These are phyloP conservation scores for Amborella trichopoda DNA, from an alignment of 164 flowering plant species.

Conservation along the genomic window DNA sequence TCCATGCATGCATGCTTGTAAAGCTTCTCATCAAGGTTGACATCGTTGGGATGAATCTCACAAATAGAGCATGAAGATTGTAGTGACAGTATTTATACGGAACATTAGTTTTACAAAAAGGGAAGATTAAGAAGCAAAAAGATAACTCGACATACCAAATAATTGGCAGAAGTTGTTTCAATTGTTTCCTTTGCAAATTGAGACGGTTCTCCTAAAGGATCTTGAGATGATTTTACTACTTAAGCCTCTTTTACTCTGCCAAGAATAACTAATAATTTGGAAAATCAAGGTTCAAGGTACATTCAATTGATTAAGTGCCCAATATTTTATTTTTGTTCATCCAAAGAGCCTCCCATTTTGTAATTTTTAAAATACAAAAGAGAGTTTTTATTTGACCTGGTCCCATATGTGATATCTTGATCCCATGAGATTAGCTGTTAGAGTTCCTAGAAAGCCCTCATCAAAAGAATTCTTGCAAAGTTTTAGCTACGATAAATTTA, in stretches of 20 bases:
- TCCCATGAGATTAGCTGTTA: conserved; percentile 74
- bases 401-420: conserved; percentile 79
- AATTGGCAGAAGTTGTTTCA: conserved; percentile 46
- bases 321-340: too few species aligned
- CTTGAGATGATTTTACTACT: too few species aligned
- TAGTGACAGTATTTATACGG: too few species aligned
- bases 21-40: conserved; percentile 73
- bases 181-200: conserved; percentile 24
- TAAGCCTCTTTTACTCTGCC: too few species aligned
- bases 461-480: conserved; percentile 46
- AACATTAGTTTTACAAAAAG: too few species aligned
- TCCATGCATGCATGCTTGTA: conserved; percentile 68
- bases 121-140: too few species aligned
- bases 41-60: conserved; percentile 68
- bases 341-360: too few species aligned
- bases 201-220: conserved; percentile 42
- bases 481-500: conserved; percentile 56
- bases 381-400: too few species aligned
- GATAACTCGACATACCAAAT: conserved; percentile 29
- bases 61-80: background rate
- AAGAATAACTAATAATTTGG: too few species aligned
- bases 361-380: too few species aligned
- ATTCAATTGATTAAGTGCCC: too few species aligned
- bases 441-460: conserved; percentile 56
- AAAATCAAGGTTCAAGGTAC: too few species aligned